Percentiles rank a stretch among this genome's conserved stretches.
Evolutionary conservation across 2,329 filamentous ascomycete genomes (phyloP).

Genomic region (Alternaria atra): DNA sequence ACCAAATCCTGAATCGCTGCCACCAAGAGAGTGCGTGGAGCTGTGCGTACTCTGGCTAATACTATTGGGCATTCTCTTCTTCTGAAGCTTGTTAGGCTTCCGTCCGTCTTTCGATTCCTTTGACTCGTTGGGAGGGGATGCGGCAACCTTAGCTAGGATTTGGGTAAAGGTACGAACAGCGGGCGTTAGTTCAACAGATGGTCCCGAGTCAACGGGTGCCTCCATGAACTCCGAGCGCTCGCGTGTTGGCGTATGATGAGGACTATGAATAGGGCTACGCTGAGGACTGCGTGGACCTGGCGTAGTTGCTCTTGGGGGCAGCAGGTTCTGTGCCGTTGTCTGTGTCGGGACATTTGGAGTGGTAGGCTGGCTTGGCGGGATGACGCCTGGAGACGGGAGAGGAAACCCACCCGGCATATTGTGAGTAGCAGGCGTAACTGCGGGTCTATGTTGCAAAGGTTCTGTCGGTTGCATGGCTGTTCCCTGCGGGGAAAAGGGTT

Average conservation of each 20-base stretch:
- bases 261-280: constrained; percentile 26
- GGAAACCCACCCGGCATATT: constrained; percentile 68
- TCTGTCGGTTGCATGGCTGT: not conserved
- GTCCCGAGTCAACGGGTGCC: constrained; percentile 40
- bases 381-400: constrained; percentile 57
- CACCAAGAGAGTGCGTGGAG: constrained; percentile 79
- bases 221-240: constrained; percentile 48
- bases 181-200: constrained; percentile 33
- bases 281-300: constrained; percentile 18
- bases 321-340: constrained; percentile 28
- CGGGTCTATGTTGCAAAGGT: constrained; percentile 31
- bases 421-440: constrained; percentile 40
- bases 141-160: constrained; percentile 44
- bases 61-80: constrained; percentile 78
- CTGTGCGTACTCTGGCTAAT: constrained; percentile 89
- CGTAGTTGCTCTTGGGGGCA: constrained; percentile 27
- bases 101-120: constrained; percentile 56
- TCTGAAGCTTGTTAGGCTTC: constrained; percentile 89
- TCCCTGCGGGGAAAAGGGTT: constrained; percentile 5
- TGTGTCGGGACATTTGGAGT: constrained; percentile 42
- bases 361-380: constrained; percentile 51
- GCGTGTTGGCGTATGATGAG: constrained; percentile 39
- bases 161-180: constrained; percentile 50
- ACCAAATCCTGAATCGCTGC: constrained; percentile 31
- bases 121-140: constrained; percentile 69